Evolutionary conservation across 1,284 basidiomycete genomes (phyloP), one percentile per base, ranked within the genome.

Genomic region (Pseudomicrostroma phylloplanum): DNA sequence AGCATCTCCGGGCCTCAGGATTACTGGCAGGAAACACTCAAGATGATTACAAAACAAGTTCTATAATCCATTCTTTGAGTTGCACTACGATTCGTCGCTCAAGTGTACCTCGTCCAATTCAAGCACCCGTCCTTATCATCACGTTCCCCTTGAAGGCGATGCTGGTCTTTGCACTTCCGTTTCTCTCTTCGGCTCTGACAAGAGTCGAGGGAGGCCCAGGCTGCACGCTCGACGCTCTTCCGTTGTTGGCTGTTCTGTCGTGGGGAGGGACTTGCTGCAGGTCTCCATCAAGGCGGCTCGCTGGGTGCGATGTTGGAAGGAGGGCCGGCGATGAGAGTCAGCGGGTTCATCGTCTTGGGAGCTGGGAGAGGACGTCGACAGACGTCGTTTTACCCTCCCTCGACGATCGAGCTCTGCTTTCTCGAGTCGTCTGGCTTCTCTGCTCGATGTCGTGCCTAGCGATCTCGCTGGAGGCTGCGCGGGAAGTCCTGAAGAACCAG

Each of bases 11-110:
- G 21, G 21, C 51, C 4, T 6, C 51, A 17, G 6, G 17, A 26
- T 54, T 6, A 25, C 13, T 26, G 26, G 51, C 17, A 3, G 21
- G 51, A 48, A 19, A 40, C 39, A 25, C 41, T n/a, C 56, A 3
- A 23, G 42, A 42, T 57, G 56, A 57, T 57, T 57, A 57, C 56
- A 57, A 57, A 17, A 17, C n/a, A 42, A 56, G 55, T 56, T 57
- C 12, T 42, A 57, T 36, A 57, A 57, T 57, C 56, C 56, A 57
- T 57, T 57, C 56, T 57, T 41, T 25, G 36, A 41, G 40, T 56
- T 1, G n/a, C n/a, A n/a, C 19, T 23, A 19, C 6, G n/a, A 19
- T 23, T 23, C 30, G 30, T 36, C 30, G 30, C 30, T 36, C 36
- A 17, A 17, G 17, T 40, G 55, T 40, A 15, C 55, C 21, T 39